Conservation (phyloP, 805 yeast species). For the Ogataea pini region DNA sequence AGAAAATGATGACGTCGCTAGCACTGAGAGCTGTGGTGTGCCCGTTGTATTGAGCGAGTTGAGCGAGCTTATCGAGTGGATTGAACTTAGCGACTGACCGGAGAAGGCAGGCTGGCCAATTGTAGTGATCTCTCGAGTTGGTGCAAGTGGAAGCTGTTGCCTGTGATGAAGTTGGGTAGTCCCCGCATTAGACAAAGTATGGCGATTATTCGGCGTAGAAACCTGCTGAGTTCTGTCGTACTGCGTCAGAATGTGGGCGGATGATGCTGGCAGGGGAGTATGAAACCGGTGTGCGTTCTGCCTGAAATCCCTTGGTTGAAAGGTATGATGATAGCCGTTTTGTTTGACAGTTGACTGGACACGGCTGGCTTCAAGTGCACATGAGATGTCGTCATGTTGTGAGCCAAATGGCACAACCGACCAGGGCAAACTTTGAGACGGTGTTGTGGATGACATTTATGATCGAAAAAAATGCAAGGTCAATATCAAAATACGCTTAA, state of each 20-base stretch:
- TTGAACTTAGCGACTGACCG: background rate
- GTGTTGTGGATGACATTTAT: background rate
- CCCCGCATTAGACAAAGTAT: background rate
- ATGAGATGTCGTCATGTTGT: slow-evolving; percentile 18
- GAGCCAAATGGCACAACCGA: slow-evolving; percentile 10
- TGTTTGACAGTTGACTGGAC: background rate
- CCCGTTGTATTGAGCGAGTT: background rate
- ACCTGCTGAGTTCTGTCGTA: background rate
- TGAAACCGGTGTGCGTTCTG: background rate
- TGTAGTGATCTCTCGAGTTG: background rate
- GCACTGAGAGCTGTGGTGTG: background rate
- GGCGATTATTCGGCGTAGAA: background rate
- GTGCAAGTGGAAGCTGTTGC: background rate
- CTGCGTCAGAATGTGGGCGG: background rate
- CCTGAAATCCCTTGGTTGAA: background rate
- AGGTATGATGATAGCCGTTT: too few relatives aligned
- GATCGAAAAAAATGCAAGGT: background rate
- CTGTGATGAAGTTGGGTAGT: background rate
- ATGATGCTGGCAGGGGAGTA: background rate
- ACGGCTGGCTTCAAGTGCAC: slow-evolving; percentile 7
- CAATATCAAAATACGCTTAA: background rate
- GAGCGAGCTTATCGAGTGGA: background rate
- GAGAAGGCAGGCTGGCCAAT: background rate
- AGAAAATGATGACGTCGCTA: background rate
- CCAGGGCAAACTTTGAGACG: background rate